Base-by-base conservation (phyloP, 345 rosid species). In the Salix arbutifolia region DNA sequence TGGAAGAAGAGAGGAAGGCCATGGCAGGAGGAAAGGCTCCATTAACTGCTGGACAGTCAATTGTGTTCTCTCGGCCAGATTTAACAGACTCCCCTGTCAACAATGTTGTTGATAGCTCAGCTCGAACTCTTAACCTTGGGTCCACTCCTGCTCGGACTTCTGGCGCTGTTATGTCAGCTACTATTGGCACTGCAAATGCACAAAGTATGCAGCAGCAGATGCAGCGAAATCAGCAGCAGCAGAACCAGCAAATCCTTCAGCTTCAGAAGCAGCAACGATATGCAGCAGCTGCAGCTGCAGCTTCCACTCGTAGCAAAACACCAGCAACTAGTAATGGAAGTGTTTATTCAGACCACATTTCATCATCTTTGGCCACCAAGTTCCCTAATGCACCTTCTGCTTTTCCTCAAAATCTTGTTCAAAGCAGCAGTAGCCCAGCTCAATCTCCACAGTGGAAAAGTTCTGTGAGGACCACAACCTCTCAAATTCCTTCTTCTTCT, bases 391-490 rank as follows among this genome's bases (percentile, higher is more conserved):
- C 89, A 25, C 76, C 83, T 33, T 53, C 98, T 71, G 84, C 84
- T 2, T 92, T 90, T 81, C 89, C 95, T 13, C 97, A 87, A 73
- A 96, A 83, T 78, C 85, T 90, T 76, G 94, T 92, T 26, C 99
- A 90, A 87, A 86, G 88, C 56, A 79, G 86, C 77, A 82, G 83
- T 64, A 84, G 83, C 79, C 92, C 90, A 31, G 84, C 73, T 65
- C 98, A 92, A 65, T 86, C 98, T 72, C 79, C 92, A 65, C 99
- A 88, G 76, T 94, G 99, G 99, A 96, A 92, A 84, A 90, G 84
- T 87, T 85, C 97, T 65, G 80, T 74, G 25, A 88, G 94, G 81
- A 78, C 91, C 18, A 69, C 87, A 23, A 74, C 86, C 16, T 77
- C 94, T 70, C 96, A 86, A 80, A 86, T 81, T 66, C 84, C 92